These are phyloP conservation scores for Pleurotus tuber-regium DNA, from an alignment of 768 basidiomycete genomes.

Conservation along the genomic window DNA sequence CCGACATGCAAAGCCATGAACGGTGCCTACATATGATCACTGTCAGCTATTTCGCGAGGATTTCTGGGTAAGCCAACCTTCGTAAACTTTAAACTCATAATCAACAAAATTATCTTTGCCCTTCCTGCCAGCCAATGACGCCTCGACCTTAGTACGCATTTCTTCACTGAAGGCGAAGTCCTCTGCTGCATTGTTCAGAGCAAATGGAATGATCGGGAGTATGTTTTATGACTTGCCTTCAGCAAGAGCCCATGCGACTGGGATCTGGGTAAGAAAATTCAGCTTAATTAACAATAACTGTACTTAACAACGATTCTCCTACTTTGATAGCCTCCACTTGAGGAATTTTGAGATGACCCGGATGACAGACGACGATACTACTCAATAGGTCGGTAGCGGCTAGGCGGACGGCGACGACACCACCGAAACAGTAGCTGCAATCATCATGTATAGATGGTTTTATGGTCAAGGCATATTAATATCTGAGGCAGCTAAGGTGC, in stretches of 20 bases:
- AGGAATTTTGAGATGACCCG: constrained; percentile 29
- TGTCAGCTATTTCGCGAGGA: not conserved
- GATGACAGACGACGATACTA: constrained; percentile 40
- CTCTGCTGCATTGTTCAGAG: constrained; percentile 22
- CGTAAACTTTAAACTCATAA: constrained; percentile 44
- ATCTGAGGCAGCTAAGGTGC: not conserved
- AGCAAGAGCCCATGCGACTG: constrained; percentile 37
- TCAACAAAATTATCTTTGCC: constrained; percentile 35
- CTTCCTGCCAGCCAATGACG: constrained; percentile 32
- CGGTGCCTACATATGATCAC: constrained; percentile 30
- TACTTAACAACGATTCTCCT: not conserved
- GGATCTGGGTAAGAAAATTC: constrained; percentile 17
- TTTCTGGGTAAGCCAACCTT: constrained; percentile 26
- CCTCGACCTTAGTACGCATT: constrained; percentile 32
- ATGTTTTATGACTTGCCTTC: constrained; percentile 29
- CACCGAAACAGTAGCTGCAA: constrained; percentile 48
- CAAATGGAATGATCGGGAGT: not conserved
- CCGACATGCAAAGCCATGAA: constrained; percentile 47
- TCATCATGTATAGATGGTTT: not conserved
- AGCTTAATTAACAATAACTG: not conserved
- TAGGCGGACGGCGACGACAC: constrained; percentile 33
- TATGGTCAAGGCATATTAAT: not conserved
- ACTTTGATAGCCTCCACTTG: constrained; percentile 36
- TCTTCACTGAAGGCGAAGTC: constrained; percentile 33
- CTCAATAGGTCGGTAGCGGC: constrained; percentile 33